These are phyloP conservation scores for Diplodia intermedia DNA, from an alignment of 2,329 filamentous ascomycete species.

Conservation along the genomic window DNA sequence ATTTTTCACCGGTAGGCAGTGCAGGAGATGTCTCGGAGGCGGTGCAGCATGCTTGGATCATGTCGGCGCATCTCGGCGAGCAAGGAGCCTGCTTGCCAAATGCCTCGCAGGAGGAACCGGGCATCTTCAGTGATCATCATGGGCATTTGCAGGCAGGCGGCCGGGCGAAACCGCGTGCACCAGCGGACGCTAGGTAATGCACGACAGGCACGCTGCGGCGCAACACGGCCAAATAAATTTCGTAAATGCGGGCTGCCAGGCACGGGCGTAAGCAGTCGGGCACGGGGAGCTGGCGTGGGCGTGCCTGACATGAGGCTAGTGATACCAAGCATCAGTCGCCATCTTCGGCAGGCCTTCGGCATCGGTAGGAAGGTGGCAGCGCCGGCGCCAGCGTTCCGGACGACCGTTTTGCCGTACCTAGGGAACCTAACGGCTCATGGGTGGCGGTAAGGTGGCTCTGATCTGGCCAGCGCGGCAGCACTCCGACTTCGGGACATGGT, in stretches of 20 bases:
- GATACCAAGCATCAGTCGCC: slow-evolving; percentile 6
- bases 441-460: slow-evolving; percentile 15
- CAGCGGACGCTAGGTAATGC: slow-evolving; percentile 18
- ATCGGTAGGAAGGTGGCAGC: background rate
- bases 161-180: slow-evolving; percentile 25
- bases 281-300: slow-evolving; percentile 9
- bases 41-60: background rate
- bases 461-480: background rate
- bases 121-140: background rate
- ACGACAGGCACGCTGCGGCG: slow-evolving; percentile 7
- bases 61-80: slow-evolving; percentile 2
- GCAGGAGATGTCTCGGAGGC: slow-evolving; percentile 24
- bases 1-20: background rate
- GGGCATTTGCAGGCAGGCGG: background rate
- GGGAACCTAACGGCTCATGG: too few species aligned
- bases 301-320: slow-evolving; percentile 5
- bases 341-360: slow-evolving; percentile 16
- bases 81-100: background rate
- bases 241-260: slow-evolving; percentile 7
- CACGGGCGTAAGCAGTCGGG: slow-evolving; percentile 12
- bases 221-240: background rate
- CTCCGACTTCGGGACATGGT: slow-evolving; percentile 22
- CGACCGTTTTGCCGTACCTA: slow-evolving; percentile 17
- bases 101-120: background rate
- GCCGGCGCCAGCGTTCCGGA: slow-evolving; percentile 14